Conservation (phyloP, 73 alveolate species). For the Paramecium caudatum region DNA sequence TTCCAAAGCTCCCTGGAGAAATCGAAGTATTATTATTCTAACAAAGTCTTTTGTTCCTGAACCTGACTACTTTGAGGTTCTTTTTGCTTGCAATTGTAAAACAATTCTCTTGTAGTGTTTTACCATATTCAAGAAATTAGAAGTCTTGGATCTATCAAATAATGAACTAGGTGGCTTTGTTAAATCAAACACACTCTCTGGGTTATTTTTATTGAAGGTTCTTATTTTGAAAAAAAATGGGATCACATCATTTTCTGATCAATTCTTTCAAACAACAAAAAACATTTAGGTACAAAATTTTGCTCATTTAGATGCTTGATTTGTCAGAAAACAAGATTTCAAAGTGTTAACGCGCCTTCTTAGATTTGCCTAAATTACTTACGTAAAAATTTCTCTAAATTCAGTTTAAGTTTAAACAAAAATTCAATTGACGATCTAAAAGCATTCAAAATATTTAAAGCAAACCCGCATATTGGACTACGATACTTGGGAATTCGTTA, state of each 20-base stretch:
- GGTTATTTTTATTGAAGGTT: neutral
- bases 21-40: neutral
- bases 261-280: slow-evolving; percentile 17
- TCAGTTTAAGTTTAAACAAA: slow-evolving; percentile 18
- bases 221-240: slow-evolving; percentile 24
- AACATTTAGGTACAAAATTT: neutral
- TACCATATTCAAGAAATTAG: neutral
- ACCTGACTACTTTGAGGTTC: slow-evolving; percentile 21
- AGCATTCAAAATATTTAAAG: slow-evolving; percentile 39
- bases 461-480: neutral
- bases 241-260: neutral
- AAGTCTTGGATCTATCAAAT: slow-evolving; percentile 35
- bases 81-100: slow-evolving; percentile 27
- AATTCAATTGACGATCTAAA: slow-evolving; percentile 33
- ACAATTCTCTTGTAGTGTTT: neutral
- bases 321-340: neutral
- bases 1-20: slow-evolving; percentile 28
- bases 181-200: neutral
- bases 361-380: neutral
- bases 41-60: neutral
- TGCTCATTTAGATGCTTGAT: slow-evolving; percentile 2
- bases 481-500: slow-evolving; percentile 20
- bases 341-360: slow-evolving; percentile 17
- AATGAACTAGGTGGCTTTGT: slow-evolving; percentile 53
- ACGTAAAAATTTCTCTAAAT: neutral